A percentile compares a stretch with the other conserved stretches of the same genome.
These are phyloP conservation scores for Rhododendron simsii DNA, from an alignment of 148 eudicot species.

Conservation along the genomic window DNA sequence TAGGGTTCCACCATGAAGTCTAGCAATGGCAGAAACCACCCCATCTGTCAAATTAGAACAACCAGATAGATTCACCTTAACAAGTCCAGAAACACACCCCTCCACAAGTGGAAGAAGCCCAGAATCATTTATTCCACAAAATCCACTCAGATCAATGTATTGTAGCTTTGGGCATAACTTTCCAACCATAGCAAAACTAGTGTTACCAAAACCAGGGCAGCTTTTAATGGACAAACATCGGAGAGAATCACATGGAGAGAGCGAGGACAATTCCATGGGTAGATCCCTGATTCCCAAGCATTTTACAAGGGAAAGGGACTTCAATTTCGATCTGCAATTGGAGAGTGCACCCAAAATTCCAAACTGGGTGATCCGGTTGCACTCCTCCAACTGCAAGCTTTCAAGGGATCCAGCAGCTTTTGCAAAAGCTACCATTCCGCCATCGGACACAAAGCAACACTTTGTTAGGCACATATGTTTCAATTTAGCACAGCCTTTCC, in stretches of 20 bases:
- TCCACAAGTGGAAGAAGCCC: slow-evolving; percentile 57
- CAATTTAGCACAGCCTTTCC: slow-evolving; percentile 54
- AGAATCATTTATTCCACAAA: slow-evolving; percentile 55
- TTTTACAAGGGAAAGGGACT: slow-evolving; percentile 59
- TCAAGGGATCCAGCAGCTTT: slow-evolving; percentile 56
- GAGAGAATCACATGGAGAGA: slow-evolving; percentile 53
- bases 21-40: slow-evolving; percentile 39
- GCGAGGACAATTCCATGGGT: slow-evolving; percentile 17
- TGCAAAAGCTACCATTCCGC: slow-evolving; percentile 58
- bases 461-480: slow-evolving; percentile 60
- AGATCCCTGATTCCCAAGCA: slow-evolving; percentile 75
- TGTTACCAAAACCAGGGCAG: slow-evolving; percentile 64
- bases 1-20: slow-evolving; percentile 65
- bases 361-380: slow-evolving; percentile 53
- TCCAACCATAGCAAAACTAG: slow-evolving; percentile 55
- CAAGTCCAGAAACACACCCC: slow-evolving; percentile 49
- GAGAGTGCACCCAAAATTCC: slow-evolving; percentile 58
- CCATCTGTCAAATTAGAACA: slow-evolving; percentile 65
- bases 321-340: slow-evolving; percentile 45
- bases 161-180: slow-evolving; percentile 67
- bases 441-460: slow-evolving; percentile 67
- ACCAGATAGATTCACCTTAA: slow-evolving; percentile 58
- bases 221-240: slow-evolving; percentile 49
- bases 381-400: slow-evolving; percentile 72
- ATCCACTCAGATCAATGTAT: slow-evolving; percentile 64